Evolutionary conservation across 768 basidiomycete species (phyloP), one percentile per base, ranked within the genome.

Genomic region (Tephrocybe sp.): DNA sequence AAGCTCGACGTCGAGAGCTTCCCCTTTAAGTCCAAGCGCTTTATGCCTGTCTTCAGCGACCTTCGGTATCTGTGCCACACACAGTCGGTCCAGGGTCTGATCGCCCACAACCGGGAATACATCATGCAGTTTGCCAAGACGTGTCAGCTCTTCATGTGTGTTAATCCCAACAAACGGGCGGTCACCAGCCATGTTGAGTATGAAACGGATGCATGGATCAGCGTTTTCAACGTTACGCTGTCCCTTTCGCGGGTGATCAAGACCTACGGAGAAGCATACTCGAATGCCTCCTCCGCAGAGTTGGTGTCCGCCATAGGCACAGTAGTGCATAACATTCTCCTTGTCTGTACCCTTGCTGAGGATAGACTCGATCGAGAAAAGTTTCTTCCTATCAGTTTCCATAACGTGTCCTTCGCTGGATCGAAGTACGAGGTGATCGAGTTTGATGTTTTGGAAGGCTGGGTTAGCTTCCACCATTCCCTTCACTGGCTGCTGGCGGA

Each of bases 181-280:
- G 82, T 77, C 5, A 78, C 80, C 24, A 86, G 74, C 44, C 97
- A 98, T 58, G 83, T 99, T 59, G 96, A 98, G 66, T 99, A 90
- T 70, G 97, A 99, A 71, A 88, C 89, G 25, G 97, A 99, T 56
- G 87, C 88, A 16, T 97, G 95, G 96, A 92, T 97, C 54, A 90
- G 87, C 59, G 92, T 97, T 12, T 98, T 98, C 69, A 94, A 95
- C 58, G 88, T 98, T 19, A 94, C 93, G 5, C 80, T 96, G 9
- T 94, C 92, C 27, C 70, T 99, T 21, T 88, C 89, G 5, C 84
- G 92, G 36, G 83, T 92, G 32, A 90, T 92, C 72, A 90, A 92
- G 62, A 86, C 87, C 1, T 91, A 92, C 53, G 95, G 94, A 5
- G 89, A 90, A 57, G 87, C 89, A 0, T 96, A 87, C 62, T 68